Conservation (phyloP, 225 moss, liverwort and hornwort species). For the Physcomitrellopsis africana region DNA sequence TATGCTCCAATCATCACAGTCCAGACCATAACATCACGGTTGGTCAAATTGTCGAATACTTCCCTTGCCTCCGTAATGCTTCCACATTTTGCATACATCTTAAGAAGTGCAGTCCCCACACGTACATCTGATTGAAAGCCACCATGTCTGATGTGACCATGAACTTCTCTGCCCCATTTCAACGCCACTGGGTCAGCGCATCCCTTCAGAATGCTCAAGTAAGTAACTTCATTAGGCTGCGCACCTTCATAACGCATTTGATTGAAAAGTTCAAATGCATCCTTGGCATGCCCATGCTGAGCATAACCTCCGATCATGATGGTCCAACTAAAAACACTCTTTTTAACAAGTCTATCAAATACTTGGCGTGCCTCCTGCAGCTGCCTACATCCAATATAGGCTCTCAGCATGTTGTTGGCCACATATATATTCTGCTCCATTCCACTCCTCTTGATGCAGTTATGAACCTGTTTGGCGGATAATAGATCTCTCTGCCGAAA, state of each 20-base stretch:
- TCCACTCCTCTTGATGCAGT: conserved; percentile 9
- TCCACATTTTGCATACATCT: conserved; percentile 25
- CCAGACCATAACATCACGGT: neutral
- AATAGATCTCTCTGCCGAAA: conserved; percentile 20
- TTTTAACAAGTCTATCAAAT: conserved; percentile 9
- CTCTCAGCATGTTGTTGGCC: conserved; percentile 16
- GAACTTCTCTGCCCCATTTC: too few relatives aligned
- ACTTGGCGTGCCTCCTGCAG: conserved; percentile 22
- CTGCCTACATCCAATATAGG: conserved; percentile 9
- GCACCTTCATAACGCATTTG: conserved; percentile 10
- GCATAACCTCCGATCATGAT: too few relatives aligned
- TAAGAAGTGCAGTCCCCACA: conserved; percentile 21
- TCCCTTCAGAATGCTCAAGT: conserved; percentile 7
- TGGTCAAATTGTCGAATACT: conserved; percentile 6
- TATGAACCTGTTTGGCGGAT: conserved; percentile 14
- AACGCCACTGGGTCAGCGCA: too few relatives aligned
- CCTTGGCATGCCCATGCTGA: conserved; percentile 15
- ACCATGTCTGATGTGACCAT: conserved; percentile 9
- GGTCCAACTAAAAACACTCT: conserved; percentile 14
- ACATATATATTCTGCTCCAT: conserved; percentile 26
- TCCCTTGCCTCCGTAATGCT: conserved; percentile 17
- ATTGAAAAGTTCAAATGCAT: conserved; percentile 18
- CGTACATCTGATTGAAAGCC: conserved; percentile 17
- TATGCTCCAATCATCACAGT: conserved; percentile 18
- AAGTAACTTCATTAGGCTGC: conserved; percentile 17